Conservation (phyloP, 345 rosid species). For the Eucalyptus cloeziana region DNA sequence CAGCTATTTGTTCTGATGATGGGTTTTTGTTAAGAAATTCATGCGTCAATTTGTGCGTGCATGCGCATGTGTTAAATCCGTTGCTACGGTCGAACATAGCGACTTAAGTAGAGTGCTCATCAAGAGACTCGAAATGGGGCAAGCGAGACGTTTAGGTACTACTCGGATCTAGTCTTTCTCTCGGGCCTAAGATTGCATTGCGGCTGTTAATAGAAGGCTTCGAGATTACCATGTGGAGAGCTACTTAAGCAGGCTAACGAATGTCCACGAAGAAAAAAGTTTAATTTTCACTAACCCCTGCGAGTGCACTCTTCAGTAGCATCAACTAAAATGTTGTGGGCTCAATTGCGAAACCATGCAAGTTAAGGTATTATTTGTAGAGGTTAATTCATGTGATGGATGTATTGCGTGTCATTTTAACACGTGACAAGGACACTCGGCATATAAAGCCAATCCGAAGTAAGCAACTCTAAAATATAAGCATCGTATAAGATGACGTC, state of each 20-base stretch:
- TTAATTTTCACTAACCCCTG: not conserved
- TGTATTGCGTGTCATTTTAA: accelerated
- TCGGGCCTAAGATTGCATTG: not conserved
- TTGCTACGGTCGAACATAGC: not conserved
- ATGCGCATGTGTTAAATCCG: not conserved
- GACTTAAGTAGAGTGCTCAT: not conserved
- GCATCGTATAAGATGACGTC: not conserved
- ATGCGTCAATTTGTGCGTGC: not conserved
- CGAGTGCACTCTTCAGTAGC: not conserved
- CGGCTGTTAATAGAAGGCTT: not conserved
- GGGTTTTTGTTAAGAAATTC: not conserved
- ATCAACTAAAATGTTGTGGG: not conserved
- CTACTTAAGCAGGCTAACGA: not conserved
- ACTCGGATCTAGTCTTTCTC: not conserved
- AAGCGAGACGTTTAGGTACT: not conserved
- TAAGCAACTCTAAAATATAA: not conserved
- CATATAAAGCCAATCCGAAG: not conserved
- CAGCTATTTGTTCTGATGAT: not conserved
- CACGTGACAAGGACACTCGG: not conserved
- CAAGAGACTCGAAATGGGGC: not conserved
- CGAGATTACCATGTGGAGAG: not conserved
- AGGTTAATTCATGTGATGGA: not conserved
- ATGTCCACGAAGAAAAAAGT: not conserved
- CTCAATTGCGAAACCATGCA: not conserved
- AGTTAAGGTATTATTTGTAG: not conserved